Evolutionary conservation across 371 early-diverging fungal genomes (phyloP), one percentile per base, ranked within the genome.

Genomic region (Mortierella sp.): DNA sequence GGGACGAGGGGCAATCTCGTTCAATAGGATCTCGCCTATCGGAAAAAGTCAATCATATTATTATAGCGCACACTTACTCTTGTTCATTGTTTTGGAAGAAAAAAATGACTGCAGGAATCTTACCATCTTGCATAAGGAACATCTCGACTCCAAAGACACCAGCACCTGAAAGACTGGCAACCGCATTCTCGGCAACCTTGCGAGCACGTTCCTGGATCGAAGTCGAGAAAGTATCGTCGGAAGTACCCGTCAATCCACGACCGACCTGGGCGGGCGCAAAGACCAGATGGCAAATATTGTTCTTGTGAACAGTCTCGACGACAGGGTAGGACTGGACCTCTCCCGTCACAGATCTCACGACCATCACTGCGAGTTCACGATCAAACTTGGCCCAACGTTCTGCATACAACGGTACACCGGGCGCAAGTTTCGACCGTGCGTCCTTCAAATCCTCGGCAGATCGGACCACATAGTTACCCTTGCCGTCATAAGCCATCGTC

Each of bases 1-100:
- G 37, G 99, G 98, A 19, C 99, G 92, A 42, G 99, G 99, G 4
- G 99, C 99, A 66, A 98, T 94, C 79, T 98, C 99, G 79, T 98
- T 98, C 71, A 97, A 80, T 14, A 93, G 78, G 53, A 98, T 90
- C 5, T 86, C 76, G 47, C 84, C 90, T 89, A 56, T 27, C 12
- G 27, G 15, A 30, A 23, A 21, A 31, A 50, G 26, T 26, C 19
- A 37, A 17, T 52, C 4, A 56, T 68, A 64, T 37, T 8, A 31
- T 50, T 4, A 46, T 56, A 39, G 17, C 28, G 19, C n/a, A n/a
- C n/a, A n/a, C n/a, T n/a, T n/a, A n/a, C n/a, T n/a, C n/a, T n/a
- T n/a, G n/a, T n/a, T n/a, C n/a, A n/a, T n/a, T n/a, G n/a, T n/a
- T n/a, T n/a, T n/a, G n/a, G n/a, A n/a, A n/a, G n/a, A n/a, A n/a